These are phyloP conservation scores for Trichoderma guizhouense DNA, from an alignment of 2,329 filamentous ascomycete species.

Conservation along the genomic window DNA sequence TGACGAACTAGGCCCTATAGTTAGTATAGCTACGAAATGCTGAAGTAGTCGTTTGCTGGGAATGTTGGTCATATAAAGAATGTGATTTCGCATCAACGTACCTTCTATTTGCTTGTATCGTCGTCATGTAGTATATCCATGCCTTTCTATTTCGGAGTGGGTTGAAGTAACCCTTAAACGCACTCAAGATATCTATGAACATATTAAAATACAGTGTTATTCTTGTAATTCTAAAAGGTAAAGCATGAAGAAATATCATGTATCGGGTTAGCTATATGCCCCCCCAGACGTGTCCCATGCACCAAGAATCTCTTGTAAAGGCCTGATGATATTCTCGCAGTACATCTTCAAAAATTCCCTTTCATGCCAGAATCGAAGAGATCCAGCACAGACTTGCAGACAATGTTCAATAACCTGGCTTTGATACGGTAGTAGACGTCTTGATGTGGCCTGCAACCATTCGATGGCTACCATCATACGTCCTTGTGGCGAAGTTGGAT, in stretches of 20 bases:
- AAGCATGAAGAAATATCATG: background rate
- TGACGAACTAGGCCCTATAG: background rate
- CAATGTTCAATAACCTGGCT: background rate
- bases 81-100: background rate
- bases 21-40: background rate
- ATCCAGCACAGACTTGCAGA: background rate
- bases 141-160: background rate
- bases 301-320: background rate
- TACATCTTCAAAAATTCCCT: background rate
- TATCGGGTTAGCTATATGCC: background rate
- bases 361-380: background rate
- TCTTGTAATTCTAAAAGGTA: background rate
- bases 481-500: background rate
- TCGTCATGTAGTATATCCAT: background rate
- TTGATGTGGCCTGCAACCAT: background rate
- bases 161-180: background rate
- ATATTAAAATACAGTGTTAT: background rate
- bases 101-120: background rate
- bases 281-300: background rate
- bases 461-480: background rate
- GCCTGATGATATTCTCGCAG: slow-evolving; percentile 2
- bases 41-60: background rate
- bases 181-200: background rate
- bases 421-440: background rate
- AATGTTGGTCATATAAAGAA: background rate